Percentiles rank a stretch among this genome's conserved stretches.
phyloP scores from a whole-genome alignment of 306 rosid species.

The Acacia crassicarpa region DNA sequence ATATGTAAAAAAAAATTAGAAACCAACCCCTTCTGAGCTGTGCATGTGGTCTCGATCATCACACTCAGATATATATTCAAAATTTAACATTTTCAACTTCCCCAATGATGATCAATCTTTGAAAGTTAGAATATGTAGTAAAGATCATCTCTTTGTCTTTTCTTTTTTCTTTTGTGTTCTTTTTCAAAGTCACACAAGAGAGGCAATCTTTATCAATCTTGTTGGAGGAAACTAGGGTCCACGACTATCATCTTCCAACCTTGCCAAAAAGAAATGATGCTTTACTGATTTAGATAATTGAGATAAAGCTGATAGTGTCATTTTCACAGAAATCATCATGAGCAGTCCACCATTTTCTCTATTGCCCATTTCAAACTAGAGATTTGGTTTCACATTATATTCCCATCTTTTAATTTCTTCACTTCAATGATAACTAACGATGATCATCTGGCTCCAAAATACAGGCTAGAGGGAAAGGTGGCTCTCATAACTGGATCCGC shows the following conservation, averaged over 20 bases:
- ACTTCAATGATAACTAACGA: constrained; percentile 7
- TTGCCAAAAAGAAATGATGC: constrained; percentile 38
- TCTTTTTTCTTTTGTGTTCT: not conserved
- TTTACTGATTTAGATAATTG: constrained; percentile 38
- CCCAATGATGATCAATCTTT: constrained; percentile 11
- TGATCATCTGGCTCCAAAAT: constrained; percentile 13
- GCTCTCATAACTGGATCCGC: constrained; percentile 90
- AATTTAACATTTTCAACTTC: constrained; percentile 8
- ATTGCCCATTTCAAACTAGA: constrained; percentile 20
- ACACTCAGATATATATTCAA: not conserved
- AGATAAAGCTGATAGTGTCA: constrained; percentile 37
- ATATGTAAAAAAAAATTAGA: too few species aligned
- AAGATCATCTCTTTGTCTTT: not conserved
- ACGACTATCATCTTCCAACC: constrained; percentile 39
- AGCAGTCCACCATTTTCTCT: constrained; percentile 21
- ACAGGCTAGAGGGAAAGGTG: constrained; percentile 78
- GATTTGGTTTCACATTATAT: constrained; percentile 3
- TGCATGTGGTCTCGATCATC: not conserved
- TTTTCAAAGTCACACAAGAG: constrained; percentile 23
- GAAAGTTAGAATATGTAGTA: not conserved
- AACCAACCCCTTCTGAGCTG: not conserved
- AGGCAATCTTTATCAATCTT: constrained; percentile 28
- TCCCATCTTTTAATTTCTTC: constrained; percentile 12
- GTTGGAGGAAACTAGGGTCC: constrained; percentile 38
- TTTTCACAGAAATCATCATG: constrained; percentile 28